Evolutionary conservation across 2,329 filamentous ascomycete genomes (phyloP), one percentile per base, ranked within the genome.

Genomic region (Neofusicoccum cordaticola): DNA sequence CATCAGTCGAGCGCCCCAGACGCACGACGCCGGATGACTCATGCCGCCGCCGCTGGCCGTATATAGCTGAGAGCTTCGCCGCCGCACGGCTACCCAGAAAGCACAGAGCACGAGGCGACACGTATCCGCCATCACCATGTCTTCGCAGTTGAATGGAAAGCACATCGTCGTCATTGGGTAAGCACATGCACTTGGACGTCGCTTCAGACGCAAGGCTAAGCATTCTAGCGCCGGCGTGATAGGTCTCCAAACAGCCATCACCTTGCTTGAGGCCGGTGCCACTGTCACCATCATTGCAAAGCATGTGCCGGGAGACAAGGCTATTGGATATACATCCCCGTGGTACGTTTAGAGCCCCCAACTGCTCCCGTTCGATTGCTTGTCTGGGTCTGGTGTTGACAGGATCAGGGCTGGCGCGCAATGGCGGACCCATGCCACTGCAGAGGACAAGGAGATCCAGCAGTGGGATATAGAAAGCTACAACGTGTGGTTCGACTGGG

Each of bases 381-480:
- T 35, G 7, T 12, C 7, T 42, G 2, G 3, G 4, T 0, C 3
- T 22, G 11, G 4, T 45, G 19, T 27, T 64, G 44, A 64, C 41
- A 66, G 9, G 4, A 11, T 61, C 41, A 81, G 79, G 79, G 81
- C 81, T 1, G 81, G 82, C 4, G 81, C 79, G 1, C 78, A 82
- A 62, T 83, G 81, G 81, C 75, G 79, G 41, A 77, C 80, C 2
- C 78, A 81, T 66, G 77, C 79, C 15, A 69, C 70, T 0, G 45
- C 66, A 1, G 66, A 72, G 6, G 73, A 78, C 42, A 64, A 65
- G 3, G 75, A 78, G 56, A 37, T 45, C 34, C 67, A 66, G 39
- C 68, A 75, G 48, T 83, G 80, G 80, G 80, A 83, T 67, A 66
- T 73, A 0, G 74, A 78, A 68, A 82, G 78, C 1, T 82, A 80